phyloP scores from a whole-genome alignment of 2,329 filamentous ascomycete species.

The Nigrospora sphaerica region DNA sequence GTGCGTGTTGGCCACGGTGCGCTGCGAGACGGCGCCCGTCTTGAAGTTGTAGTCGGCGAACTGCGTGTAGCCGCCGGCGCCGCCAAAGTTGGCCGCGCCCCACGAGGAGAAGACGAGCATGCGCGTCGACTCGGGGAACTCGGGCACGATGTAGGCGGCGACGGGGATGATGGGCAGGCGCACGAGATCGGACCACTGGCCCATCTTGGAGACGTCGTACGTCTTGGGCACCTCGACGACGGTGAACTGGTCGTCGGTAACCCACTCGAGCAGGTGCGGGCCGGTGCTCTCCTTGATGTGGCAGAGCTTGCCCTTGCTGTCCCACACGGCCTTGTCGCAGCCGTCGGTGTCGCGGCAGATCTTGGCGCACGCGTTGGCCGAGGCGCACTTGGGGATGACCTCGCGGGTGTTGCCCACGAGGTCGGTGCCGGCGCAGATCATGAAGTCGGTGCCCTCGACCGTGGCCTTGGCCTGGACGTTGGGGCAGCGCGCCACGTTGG shows the following conservation, averaged over 20 bases:
- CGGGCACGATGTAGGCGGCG: conserved; percentile 18
- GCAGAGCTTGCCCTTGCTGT: conserved; percentile 4
- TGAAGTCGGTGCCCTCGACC: neutral
- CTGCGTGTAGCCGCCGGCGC: conserved; percentile 8
- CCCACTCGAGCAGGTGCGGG: conserved; percentile 7
- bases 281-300: conserved; percentile 8
- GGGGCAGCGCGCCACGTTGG: neutral
- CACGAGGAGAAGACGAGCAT: conserved; percentile 17
- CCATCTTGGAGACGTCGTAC: conserved; percentile 7
- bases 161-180: conserved; percentile 17
- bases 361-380: neutral
- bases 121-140: conserved; percentile 13
- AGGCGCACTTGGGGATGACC: conserved; percentile 1
- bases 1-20: conserved; percentile 18
- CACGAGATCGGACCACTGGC: conserved; percentile 16
- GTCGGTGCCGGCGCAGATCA: neutral
- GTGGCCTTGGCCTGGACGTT: neutral
- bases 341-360: conserved; percentile 1
- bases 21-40: conserved; percentile 8
- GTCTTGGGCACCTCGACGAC: conserved; percentile 7
- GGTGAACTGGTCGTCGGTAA: conserved; percentile 9
- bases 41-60: conserved; percentile 14
- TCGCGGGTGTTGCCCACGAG: neutral
- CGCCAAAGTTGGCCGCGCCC: conserved; percentile 15
- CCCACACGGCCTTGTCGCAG: conserved; percentile 4